These are phyloP conservation scores for Globisporangium sylvaticum DNA, from an alignment of 352 stramenopile species.

Conservation along the genomic window DNA sequence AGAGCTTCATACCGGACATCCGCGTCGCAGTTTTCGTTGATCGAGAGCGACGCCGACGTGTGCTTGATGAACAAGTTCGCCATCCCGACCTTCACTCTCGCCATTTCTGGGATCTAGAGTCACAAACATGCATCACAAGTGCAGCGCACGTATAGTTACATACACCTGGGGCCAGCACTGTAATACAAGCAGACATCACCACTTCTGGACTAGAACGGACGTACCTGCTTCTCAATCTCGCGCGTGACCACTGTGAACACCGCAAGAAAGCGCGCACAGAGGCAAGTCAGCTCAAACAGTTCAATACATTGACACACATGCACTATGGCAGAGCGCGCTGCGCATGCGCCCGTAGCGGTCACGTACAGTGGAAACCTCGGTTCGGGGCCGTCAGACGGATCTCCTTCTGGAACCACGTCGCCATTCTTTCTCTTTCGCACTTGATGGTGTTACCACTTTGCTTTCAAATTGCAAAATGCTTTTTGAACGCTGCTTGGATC, in stretches of 20 bases:
- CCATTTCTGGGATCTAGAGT: slow-evolving; percentile 52
- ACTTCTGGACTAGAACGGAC: neutral
- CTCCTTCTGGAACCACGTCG: slow-evolving; percentile 87
- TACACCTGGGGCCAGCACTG: neutral
- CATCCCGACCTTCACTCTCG: slow-evolving; percentile 90
- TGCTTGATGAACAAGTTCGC: slow-evolving; percentile 96
- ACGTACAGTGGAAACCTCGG: slow-evolving; percentile 77
- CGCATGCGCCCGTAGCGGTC: neutral
- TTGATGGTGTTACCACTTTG: neutral
- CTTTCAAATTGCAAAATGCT: slow-evolving; percentile 10
- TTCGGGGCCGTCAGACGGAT: slow-evolving; percentile 74
- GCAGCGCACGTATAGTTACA: neutral
- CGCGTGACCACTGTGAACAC: slow-evolving; percentile 63
- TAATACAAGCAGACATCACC: neutral
- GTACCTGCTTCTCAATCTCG: slow-evolving; percentile 81
- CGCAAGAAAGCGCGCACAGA: neutral
- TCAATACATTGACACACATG: neutral
- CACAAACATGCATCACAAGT: neutral
- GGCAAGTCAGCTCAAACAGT: neutral
- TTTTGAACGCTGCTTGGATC: slow-evolving; percentile 2
- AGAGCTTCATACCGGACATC: no score
- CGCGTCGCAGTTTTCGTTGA: slow-evolving; percentile 96
- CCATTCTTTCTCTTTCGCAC: slow-evolving; percentile 25
- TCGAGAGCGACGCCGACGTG: slow-evolving; percentile 93
- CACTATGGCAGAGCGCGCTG: neutral